Conservation (phyloP, 352 stramenopile species). For the Globisporangium splendens region DNA sequence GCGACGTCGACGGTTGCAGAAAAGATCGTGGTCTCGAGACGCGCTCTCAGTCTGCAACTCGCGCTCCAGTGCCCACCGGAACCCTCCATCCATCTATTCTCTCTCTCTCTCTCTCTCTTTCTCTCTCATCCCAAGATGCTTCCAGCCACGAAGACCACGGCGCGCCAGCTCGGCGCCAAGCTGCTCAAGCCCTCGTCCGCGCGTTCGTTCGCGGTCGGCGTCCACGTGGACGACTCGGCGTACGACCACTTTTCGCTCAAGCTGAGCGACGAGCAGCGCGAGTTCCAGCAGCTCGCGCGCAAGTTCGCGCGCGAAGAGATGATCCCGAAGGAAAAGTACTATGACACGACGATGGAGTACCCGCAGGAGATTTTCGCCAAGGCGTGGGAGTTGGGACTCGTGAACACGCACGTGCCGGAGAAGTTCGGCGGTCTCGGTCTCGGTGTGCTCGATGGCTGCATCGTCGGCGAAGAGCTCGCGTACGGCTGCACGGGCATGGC, state of each 20-base stretch:
- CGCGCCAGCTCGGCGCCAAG: conserved; percentile 16
- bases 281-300: conserved; percentile 81
- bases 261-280: conserved; percentile 83
- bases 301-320: conserved; percentile 90
- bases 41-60: conserved; percentile 10
- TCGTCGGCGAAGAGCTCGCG: conserved; percentile 89
- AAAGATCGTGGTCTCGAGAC: too few relatives aligned
- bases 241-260: conserved; percentile 68
- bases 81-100: not conserved
- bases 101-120: too few relatives aligned
- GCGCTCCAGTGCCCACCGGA: not conserved
- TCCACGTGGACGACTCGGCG: conserved; percentile 51
- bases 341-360: conserved; percentile 85
- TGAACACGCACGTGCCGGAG: conserved; percentile 86
- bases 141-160: conserved; percentile 12
- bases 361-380: conserved; percentile 86
- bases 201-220: conserved; percentile 36
- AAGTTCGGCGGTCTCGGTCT: conserved; percentile 83
- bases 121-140: too few relatives aligned
- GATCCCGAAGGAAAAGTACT: conserved; percentile 83
- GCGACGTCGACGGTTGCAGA: conserved; percentile 1
- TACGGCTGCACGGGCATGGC: conserved; percentile 90
- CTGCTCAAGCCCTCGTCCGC: conserved; percentile 8
- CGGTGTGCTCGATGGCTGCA: conserved; percentile 72
- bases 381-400: conserved; percentile 85